Evolutionary conservation across 2,329 filamentous ascomycete genomes (phyloP), one percentile per base, ranked within the genome.

Genomic region (Dendrostoma leiphaemia): DNA sequence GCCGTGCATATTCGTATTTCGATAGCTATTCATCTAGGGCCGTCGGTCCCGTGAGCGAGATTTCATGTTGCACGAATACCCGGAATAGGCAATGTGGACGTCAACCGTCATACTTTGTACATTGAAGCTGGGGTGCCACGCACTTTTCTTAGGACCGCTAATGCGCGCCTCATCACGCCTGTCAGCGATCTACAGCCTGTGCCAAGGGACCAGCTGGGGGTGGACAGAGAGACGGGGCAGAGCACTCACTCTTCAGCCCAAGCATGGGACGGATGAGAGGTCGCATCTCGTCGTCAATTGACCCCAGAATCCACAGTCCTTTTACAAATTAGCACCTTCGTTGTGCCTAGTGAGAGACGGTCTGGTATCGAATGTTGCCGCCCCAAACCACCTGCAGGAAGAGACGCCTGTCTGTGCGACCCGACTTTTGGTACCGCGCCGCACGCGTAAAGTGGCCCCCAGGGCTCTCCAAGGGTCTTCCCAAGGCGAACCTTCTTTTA

Each of bases 391-490:
- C n/a, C n/a, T n/a, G n/a, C n/a, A n/a, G n/a, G n/a, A n/a, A n/a
- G n/a, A 50, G 38, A 19, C 24, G 38, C 23, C 41, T 19, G 12
- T 15, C n/a, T 15, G 10, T 40, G 3, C 24, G 12, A 6, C 6
- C 23, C n/a, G n/a, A n/a, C n/a, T 4, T 13, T 41, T 6, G 23
- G 17, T 13, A n/a, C 46, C 34, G 19, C 41, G 45, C 44, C 50
- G 50, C 54, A 57, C 54, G 51, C 54, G 54, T 54, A 51, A 50
- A 48, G 51, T 48, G 31, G 28, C 34, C 19, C 41, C 51, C 15
- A 8, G 13, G 23, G n/a, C n/a, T 28, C 40, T 31, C n/a, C 51
- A 53, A 50, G 54, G 10, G 51, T 44, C 44, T 37, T 48, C 48
- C 38, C 38, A 17, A 15, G 31, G 9, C 21, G n/a, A n/a, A n/a